phyloP scores from a whole-genome alignment of 768 basidiomycete species.

The Candolleomyces efflorescens region DNA sequence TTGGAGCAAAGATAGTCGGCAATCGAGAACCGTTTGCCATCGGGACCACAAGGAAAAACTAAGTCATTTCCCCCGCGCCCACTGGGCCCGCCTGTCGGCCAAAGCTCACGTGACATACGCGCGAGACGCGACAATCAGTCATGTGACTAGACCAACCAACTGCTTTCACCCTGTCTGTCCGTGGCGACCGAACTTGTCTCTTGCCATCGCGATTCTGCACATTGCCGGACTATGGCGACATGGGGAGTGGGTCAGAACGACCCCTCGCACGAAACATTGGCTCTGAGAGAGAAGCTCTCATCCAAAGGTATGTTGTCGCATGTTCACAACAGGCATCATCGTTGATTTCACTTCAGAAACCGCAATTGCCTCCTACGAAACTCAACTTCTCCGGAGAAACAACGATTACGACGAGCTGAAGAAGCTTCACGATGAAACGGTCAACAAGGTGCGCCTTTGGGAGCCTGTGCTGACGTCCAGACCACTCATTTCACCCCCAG shows the following conservation, averaged over 20 bases:
- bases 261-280: constrained; percentile 42
- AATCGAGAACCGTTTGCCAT: too few relatives aligned
- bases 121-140: background rate
- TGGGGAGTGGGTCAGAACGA: constrained; percentile 44
- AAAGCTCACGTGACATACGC: background rate
- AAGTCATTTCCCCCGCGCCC: too few relatives aligned
- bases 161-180: background rate
- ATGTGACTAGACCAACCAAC: background rate
- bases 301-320: constrained; percentile 39
- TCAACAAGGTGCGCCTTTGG: constrained; percentile 39
- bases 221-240: constrained; percentile 36
- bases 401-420: constrained; percentile 40
- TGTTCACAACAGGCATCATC: too few relatives aligned
- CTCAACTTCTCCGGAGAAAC: constrained; percentile 36
- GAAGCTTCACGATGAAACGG: constrained; percentile 37
- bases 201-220: background rate
- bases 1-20: too few relatives aligned
- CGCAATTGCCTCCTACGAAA: constrained; percentile 45
- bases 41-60: too few relatives aligned
- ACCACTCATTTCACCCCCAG: constrained; percentile 27
- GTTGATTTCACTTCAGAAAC: constrained; percentile 28
- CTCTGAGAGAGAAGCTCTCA: constrained; percentile 42
- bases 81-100: too few relatives aligned
- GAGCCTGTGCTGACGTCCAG: background rate
- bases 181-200: background rate